A percentile compares a stretch with the other conserved stretches of the same genome.
Conservation (phyloP, 2,329 filamentous ascomycete genomes). For the Lomentospora prolificans region DNA sequence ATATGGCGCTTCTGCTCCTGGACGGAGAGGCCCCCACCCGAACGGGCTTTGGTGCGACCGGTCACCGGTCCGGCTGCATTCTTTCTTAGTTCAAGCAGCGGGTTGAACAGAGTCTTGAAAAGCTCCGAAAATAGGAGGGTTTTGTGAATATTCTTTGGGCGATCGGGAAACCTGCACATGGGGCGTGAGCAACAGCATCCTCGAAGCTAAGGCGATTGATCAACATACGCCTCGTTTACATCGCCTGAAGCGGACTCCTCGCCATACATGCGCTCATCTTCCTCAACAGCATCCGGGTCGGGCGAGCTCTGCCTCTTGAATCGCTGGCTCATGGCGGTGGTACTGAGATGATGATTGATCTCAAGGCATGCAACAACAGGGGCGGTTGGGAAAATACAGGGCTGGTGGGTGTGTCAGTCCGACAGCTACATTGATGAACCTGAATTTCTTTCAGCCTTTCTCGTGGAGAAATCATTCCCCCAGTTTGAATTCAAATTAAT, state of each 20-base stretch:
- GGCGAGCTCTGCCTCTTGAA: slow-evolving; percentile 12
- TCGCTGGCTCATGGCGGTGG: slow-evolving; percentile 22
- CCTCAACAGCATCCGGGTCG: slow-evolving; percentile 32
- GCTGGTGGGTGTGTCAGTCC: background rate
- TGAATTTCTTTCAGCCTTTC: background rate
- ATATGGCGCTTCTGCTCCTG: slow-evolving; percentile 72
- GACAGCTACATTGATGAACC: background rate
- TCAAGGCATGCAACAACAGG: background rate
- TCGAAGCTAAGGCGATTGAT: background rate
- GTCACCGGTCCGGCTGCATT: slow-evolving; percentile 49
- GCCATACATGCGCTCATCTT: slow-evolving; percentile 45
- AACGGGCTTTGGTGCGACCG: slow-evolving; percentile 47
- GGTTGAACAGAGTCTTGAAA: slow-evolving; percentile 71
- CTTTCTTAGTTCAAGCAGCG: slow-evolving; percentile 67
- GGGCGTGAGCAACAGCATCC: background rate
- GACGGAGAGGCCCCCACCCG: slow-evolving; percentile 52
- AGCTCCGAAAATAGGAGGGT: slow-evolving; percentile 79
- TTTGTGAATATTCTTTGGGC: slow-evolving; percentile 68
- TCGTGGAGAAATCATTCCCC: background rate
- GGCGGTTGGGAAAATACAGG: background rate
- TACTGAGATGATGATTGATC: background rate
- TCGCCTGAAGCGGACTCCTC: background rate
- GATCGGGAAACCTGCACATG: slow-evolving; percentile 60
- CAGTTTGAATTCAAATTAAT: too few relatives aligned
- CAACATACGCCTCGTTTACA: background rate